Base-by-base conservation (phyloP, 805 yeast species). In the Ogataea polymorpha region DNA sequence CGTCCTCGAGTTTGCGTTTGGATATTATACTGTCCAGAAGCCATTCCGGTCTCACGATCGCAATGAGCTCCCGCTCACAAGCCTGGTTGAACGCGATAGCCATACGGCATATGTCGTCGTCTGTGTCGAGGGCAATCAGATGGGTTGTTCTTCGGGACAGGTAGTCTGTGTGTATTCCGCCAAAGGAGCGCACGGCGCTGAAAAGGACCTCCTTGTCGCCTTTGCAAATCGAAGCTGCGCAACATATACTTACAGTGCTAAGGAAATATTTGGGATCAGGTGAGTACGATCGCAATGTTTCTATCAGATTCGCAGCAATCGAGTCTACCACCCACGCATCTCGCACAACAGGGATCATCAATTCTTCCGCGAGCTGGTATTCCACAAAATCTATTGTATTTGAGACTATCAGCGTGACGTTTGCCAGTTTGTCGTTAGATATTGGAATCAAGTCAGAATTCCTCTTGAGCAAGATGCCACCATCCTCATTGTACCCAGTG, bases 11-110 rank as follows among this genome's bases (percentile, higher is more conserved):
- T 37, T 63, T 70, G 33, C 68, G 58, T 20, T 79, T 69, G 27
- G 70, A 56, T 39, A 73, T 76, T 46, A 86, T 66, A 55, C 90
- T 82, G 44, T 77, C 84, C 37, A 81, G 80, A 11, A 90, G 62
- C 96, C 96, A 91, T 15, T 79, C 76, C 0, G 96, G 95, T 3
- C 74, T 67, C 3, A 90, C 93, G 12, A 81, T 71, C 35, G 74
- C 70, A 25, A 84, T 80, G 25, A 67, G 59, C 26, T 67, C 59
- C 4, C 58, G 58, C 1, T 64, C 65, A 17, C 44, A 39, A 0
- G 49, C 48, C 12, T 50, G 51, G 39, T 61, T 61, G 35, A 47
- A 59, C 2, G 55, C 61, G 5, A 38, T 25, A 6, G 59, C 54
- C 35, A 59, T 39, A 27, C 46, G 48, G 23, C 52, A 75, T 44